Evolutionary conservation across 2,329 filamentous ascomycete species (phyloP).

Genomic region (Lasiodiplodia theobromae): DNA sequence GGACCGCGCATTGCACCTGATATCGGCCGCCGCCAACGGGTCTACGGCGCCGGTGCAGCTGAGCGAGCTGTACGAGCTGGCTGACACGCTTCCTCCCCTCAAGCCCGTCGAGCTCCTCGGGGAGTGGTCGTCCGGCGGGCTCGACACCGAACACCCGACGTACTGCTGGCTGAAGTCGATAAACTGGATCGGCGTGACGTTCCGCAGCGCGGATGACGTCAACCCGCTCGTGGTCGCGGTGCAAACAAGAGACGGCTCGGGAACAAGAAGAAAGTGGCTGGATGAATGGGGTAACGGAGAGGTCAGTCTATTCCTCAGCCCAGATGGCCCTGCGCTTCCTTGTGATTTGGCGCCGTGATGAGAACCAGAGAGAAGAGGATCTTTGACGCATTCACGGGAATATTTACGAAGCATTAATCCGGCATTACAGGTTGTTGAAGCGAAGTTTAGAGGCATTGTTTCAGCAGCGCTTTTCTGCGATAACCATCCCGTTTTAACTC

Average conservation of each 20-base stretch:
- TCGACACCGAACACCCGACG: conserved; percentile 39
- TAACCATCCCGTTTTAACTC: conserved; percentile 40
- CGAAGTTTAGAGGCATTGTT: conserved; percentile 37
- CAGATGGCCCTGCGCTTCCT: too few relatives aligned
- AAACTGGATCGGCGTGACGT: conserved; percentile 45
- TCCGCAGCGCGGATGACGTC: conserved; percentile 40
- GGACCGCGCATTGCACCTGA: too few relatives aligned
- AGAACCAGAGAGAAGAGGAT: too few relatives aligned
- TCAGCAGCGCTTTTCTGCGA: conserved; percentile 43
- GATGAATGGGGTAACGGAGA: conserved; percentile 6
- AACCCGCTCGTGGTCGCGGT: conserved; percentile 39
- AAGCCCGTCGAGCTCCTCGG: conserved; percentile 34
- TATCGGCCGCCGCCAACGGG: too few relatives aligned
- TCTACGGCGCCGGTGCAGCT: too few relatives aligned
- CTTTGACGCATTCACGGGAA: too few relatives aligned
- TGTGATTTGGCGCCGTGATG: too few relatives aligned
- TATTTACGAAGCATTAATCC: not conserved
- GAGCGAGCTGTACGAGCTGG: conserved; percentile 28
- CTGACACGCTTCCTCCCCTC: conserved; percentile 6
- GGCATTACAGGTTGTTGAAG: conserved; percentile 29
- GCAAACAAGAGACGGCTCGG: not conserved
- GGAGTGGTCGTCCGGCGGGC: conserved; percentile 39
- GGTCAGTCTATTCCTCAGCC: not conserved
- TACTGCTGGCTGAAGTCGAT: conserved; percentile 35
- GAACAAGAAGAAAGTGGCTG: not conserved